Evolutionary conservation across 2,329 filamentous ascomycete genomes (phyloP), one percentile per base, ranked within the genome.

Genomic region (Neopestalotiopsis sp.): DNA sequence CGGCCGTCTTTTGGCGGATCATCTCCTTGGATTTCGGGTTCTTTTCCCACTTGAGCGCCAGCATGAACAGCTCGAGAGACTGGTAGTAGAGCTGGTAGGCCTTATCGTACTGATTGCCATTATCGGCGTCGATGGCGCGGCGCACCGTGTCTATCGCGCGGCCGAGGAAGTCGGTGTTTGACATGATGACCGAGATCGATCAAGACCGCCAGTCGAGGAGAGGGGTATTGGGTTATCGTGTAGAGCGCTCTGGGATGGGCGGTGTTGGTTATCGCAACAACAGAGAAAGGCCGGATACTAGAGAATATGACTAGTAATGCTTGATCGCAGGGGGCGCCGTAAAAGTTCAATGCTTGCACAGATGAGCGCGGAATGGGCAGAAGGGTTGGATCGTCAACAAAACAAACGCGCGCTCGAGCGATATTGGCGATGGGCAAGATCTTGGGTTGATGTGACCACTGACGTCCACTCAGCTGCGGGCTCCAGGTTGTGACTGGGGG

Each of bases 31-130:
- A 95, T 76, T 95, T 95, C 72, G 93, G 91, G 84, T 98, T 98
- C 89, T 98, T 99, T 85, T 99, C 96, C 95, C 95, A 99, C 87
- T 99, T 99, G 70, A 99, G 88, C 42, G 96, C 96, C 71, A 98
- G 92, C 93, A 99, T 97, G 87, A 98, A 99, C 69, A 98, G 90
- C 83, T 99, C 95, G 75, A 99, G 92, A 65, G 95, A 92, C 74
- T 94, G 91, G 86, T 97, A 98, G 89, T 99, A 99, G 72, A 92
- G 88, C 79, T 97, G 93, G 81, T 98, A 98, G 68, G 96, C 96
- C 82, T 97, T 95, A 77, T 98, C 94, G 83, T 99, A 99, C 80
- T 98, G 94, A 79, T 94, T 95, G 61, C 93, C 92, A 74, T 95
- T 97, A 85, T 99, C 96, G 76, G 93, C 91, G 80, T 97, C 95